Percentiles rank a stretch among this genome's conserved stretches.
phyloP scores from a whole-genome alignment of 257 asterid genomes.

The Solanum pinnatisectum region DNA sequence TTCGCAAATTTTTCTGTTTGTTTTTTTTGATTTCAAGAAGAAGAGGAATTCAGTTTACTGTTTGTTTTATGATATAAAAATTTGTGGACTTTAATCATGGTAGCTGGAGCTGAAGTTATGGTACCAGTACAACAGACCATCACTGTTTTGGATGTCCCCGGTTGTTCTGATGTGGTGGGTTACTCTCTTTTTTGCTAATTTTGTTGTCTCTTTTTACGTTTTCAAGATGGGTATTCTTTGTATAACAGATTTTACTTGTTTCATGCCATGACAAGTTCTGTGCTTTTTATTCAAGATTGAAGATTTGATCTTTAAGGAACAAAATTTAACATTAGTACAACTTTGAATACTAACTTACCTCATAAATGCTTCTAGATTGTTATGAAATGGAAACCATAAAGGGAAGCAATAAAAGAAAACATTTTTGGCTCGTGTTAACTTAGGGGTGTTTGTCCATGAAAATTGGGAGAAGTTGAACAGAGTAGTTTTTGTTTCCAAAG shows the following conservation, averaged over 20 bases:
- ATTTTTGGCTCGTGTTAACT: background rate
- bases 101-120: background rate
- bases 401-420: background rate
- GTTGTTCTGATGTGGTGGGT: background rate
- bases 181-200: background rate
- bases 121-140: background rate
- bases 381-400: background rate
- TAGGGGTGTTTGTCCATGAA: background rate
- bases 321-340: background rate
- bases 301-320: background rate
- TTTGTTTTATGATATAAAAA: background rate
- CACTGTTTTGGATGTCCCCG: background rate
- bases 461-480: background rate
- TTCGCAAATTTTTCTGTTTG: background rate
- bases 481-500: background rate
- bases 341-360: background rate
- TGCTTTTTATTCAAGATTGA: background rate
- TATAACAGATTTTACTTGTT: background rate
- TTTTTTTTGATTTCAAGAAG: background rate
- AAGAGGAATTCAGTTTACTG: background rate
- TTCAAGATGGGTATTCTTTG: background rate
- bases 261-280: background rate
- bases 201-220: background rate
- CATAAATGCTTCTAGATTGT: background rate
- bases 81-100: background rate